Evolutionary conservation across 306 rosid species (phyloP).

Genomic region (Castanopsis chinensis): DNA sequence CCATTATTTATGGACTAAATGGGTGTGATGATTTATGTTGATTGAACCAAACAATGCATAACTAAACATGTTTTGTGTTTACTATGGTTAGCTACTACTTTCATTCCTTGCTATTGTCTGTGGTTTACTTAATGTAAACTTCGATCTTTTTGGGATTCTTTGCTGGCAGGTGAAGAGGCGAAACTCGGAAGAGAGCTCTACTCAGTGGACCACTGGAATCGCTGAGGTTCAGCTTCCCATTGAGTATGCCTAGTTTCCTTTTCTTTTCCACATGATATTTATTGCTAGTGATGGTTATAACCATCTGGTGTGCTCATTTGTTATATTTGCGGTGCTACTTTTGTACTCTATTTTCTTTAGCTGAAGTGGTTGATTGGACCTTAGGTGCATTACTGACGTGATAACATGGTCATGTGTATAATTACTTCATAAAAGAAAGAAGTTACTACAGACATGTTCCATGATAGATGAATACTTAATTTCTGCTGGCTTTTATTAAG

Average conservation of each 20-base stretch:
- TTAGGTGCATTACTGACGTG: not conserved
- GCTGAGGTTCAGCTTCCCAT: slow-evolving; percentile 99
- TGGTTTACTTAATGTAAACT: not conserved
- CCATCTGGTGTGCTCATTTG: not conserved
- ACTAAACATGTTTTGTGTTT: not conserved
- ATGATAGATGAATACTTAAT: not conserved
- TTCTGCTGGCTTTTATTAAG: slow-evolving; percentile 9
- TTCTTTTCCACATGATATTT: not conserved
- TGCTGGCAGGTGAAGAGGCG: slow-evolving; percentile 74
- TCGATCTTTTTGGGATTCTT: not conserved
- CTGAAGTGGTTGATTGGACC: not conserved
- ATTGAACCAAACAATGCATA: not conserved
- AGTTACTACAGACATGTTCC: not conserved
- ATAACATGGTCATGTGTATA: not conserved
- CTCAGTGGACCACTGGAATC: slow-evolving; percentile 99
- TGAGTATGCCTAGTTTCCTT: slow-evolving; percentile 56
- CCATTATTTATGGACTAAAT: not conserved
- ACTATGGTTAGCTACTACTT: not conserved
- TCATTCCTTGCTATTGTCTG: not conserved
- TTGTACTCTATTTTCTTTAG: not conserved
- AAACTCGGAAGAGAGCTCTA: slow-evolving; percentile 95
- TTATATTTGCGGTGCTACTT: not conserved
- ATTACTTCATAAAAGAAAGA: not conserved
- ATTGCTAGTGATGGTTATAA: not conserved
- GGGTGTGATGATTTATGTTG: not conserved